Evolutionary conservation across 2,329 filamentous ascomycete species (phyloP).

Genomic region (Exophiala viscosa): DNA sequence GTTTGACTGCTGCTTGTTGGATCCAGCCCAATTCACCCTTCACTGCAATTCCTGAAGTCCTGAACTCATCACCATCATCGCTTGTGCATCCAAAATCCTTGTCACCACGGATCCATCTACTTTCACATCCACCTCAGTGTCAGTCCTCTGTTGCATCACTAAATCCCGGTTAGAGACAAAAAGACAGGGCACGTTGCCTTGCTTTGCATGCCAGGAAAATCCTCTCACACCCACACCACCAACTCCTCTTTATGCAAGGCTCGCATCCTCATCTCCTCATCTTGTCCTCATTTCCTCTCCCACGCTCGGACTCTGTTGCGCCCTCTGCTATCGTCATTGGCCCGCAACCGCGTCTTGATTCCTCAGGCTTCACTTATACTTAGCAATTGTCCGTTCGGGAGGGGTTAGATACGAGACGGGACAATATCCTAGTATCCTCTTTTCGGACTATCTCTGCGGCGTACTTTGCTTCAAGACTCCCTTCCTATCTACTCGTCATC

Average conservation of each 20-base stretch:
- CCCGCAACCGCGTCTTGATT: constrained; percentile 1
- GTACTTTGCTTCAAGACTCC: constrained; percentile 1
- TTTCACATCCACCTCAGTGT: not conserved
- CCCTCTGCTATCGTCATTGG: constrained; percentile 4
- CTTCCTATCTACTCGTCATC: not conserved
- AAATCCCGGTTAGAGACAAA: too few species aligned
- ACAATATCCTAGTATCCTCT: constrained; percentile 2
- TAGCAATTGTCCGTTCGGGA: constrained; percentile 2
- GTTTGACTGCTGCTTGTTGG: too few species aligned
- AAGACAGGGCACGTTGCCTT: too few species aligned
- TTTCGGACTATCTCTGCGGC: not conserved
- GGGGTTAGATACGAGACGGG: constrained; percentile 9
- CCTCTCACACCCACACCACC: constrained; percentile 1
- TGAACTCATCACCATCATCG: not conserved
- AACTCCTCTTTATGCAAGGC: constrained; percentile 2
- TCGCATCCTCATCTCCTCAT: not conserved
- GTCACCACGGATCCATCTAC: not conserved
- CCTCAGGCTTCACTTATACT: constrained; percentile 1
- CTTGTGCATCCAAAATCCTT: not conserved
- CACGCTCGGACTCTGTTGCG: constrained; percentile 4
- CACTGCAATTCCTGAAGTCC: not conserved
- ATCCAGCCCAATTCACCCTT: too few species aligned
- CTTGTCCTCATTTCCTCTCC: not conserved
- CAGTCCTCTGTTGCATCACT: too few species aligned
- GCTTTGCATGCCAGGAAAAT: not conserved